Conservation (phyloP, 805 yeast genomes). For the Candida sphagnicola region DNA sequence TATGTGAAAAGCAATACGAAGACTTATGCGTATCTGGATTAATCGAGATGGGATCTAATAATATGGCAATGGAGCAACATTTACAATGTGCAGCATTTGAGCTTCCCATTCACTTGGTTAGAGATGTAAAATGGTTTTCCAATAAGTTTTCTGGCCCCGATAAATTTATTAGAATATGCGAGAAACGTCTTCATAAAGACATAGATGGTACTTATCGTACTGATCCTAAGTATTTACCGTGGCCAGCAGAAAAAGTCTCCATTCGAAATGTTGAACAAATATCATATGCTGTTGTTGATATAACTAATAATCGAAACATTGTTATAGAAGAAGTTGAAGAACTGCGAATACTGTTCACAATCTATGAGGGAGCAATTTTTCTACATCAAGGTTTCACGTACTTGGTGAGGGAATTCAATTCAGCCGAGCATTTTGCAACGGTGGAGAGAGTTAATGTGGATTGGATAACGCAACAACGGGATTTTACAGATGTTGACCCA, state of each 20-base stretch:
- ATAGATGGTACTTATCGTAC: constrained; percentile 27
- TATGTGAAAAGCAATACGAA: constrained; percentile 43
- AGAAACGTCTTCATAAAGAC: constrained; percentile 33
- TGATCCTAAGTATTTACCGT: constrained; percentile 58
- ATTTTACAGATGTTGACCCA: constrained; percentile 92
- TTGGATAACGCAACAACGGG: constrained; percentile 90
- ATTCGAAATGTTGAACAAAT: constrained; percentile 82
- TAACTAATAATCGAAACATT: constrained; percentile 68
- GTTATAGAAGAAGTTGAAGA: constrained; percentile 89
- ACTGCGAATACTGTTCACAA: constrained; percentile 81
- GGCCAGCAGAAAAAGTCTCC: constrained; percentile 76
- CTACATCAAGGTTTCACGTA: constrained; percentile 93
- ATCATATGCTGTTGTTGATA: constrained; percentile 84
- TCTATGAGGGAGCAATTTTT: constrained; percentile 89
- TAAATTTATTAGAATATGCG: constrained; percentile 28
- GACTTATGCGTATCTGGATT: constrained; percentile 38
- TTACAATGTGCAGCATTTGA: constrained; percentile 95
- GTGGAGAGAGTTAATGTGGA: constrained; percentile 89
- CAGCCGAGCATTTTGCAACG: constrained; percentile 75
- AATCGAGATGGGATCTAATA: constrained; percentile 28
- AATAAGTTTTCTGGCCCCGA: constrained; percentile 8
- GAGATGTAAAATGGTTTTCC: constrained; percentile 56
- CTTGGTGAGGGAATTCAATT: constrained; percentile 76
- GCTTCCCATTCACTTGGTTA: constrained; percentile 52
- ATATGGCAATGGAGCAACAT: constrained; percentile 68